phyloP scores from a whole-genome alignment of 805 yeast genomes.

The Pachysolen tannophilus region DNA sequence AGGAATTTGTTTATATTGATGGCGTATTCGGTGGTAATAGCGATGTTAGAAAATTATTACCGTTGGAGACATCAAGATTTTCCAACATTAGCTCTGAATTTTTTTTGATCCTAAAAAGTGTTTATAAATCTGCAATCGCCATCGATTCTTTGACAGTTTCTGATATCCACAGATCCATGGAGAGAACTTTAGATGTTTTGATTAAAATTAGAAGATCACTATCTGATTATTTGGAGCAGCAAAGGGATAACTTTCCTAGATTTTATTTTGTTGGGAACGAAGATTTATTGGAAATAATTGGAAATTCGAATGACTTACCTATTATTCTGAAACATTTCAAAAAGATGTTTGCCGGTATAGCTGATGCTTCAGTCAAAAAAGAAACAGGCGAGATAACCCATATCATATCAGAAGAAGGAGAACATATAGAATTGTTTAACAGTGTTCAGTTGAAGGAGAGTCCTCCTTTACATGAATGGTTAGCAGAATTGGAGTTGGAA shows the following conservation, averaged over 20 bases:
- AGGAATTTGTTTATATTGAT: conserved; percentile 80
- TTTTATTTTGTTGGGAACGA: conserved; percentile 88
- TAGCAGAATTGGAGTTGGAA: conserved; percentile 47
- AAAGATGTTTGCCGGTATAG: conserved; percentile 67
- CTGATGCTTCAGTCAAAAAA: conserved; percentile 30
- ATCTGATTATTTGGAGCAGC: conserved; percentile 71
- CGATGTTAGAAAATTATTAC: conserved; percentile 56
- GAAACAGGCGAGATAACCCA: no score
- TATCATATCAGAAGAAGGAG: conserved; percentile 61
- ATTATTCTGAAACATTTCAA: conserved; percentile 50
- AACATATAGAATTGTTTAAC: conserved; percentile 32
- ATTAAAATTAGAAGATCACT: conserved; percentile 54
- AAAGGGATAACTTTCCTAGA: conserved; percentile 70
- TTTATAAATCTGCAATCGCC: conserved; percentile 39
- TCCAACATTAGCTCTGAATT: conserved; percentile 56
- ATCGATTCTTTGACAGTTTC: conserved; percentile 48
- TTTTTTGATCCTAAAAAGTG: conserved; percentile 38
- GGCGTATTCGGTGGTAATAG: conserved; percentile 62
- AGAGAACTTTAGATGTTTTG: conserved; percentile 47
- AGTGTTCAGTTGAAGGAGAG: conserved; percentile 35
- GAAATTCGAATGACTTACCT: conserved; percentile 42
- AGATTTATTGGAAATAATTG: conserved; percentile 76
- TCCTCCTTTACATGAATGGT: conserved; percentile 52
- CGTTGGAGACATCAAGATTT: conserved; percentile 64
- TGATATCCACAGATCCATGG: conserved; percentile 38